Conservation (phyloP, 1,284 basidiomycete species). For the Tilletia setariae region DNA sequence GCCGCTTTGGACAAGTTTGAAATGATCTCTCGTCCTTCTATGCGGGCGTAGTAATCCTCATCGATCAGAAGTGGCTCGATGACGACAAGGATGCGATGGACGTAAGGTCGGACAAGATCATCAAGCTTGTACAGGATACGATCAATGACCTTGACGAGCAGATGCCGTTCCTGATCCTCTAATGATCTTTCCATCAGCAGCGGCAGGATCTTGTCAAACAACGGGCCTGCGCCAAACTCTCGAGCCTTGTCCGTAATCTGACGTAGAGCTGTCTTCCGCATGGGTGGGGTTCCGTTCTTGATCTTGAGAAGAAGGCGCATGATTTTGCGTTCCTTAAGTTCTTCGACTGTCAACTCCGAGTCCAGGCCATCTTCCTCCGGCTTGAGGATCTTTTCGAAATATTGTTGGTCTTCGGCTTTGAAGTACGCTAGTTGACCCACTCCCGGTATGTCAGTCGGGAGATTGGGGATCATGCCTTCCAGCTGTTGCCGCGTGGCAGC, state of each 20-base stretch:
- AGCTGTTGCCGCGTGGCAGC: slow-evolving; percentile 80
- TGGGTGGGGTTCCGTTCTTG: slow-evolving; percentile 98
- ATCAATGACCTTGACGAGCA: slow-evolving; percentile 99
- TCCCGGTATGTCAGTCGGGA: slow-evolving; percentile 98
- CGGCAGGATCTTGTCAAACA: slow-evolving; percentile 98
- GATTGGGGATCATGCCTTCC: slow-evolving; percentile 78
- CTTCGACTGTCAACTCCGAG: slow-evolving; percentile 76
- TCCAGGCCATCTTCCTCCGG: slow-evolving; percentile 80
- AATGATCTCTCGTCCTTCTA: slow-evolving; percentile 99
- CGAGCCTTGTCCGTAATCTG: slow-evolving; percentile 99
- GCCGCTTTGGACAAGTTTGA: slow-evolving; percentile 98
- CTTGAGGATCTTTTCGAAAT: slow-evolving; percentile 93
- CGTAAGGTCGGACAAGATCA: slow-evolving; percentile 95
- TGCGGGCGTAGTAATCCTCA: slow-evolving; percentile 98
- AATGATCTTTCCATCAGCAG: slow-evolving; percentile 98
- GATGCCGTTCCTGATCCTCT: slow-evolving; percentile 96
- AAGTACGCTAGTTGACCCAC: slow-evolving; percentile 96
- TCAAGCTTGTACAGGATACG: slow-evolving; percentile 98
- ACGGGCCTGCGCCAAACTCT: slow-evolving; percentile 95
- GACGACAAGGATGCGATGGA: slow-evolving; percentile 98
- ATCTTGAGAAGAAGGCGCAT: slow-evolving; percentile 99
- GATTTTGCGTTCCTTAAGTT: slow-evolving; percentile 99
- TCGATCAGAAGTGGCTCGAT: slow-evolving; percentile 98
- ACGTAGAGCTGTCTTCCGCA: slow-evolving; percentile 92
- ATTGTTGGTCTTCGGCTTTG: slow-evolving; percentile 95